Conservation (phyloP, 345 rosid species). For the Eucalyptus lansdowneana region DNA sequence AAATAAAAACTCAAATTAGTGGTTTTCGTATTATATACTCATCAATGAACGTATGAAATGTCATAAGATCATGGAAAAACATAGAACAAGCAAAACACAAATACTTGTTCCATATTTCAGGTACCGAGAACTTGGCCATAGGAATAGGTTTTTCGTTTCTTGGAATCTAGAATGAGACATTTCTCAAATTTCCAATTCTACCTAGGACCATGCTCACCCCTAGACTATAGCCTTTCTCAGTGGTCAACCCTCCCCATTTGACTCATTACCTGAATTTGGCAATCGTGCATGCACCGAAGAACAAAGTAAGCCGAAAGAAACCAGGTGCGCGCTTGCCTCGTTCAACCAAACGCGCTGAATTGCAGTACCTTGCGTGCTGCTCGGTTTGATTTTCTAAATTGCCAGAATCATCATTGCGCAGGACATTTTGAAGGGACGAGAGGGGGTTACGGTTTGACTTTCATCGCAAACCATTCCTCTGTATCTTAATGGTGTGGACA, state of each 20-base stretch:
- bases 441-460: background rate
- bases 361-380: background rate
- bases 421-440: background rate
- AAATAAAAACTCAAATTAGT: no score
- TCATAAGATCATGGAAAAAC: rapidly evolving
- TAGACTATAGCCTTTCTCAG: background rate
- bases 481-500: background rate
- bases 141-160: rapidly evolving
- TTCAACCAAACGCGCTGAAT: background rate
- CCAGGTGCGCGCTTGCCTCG: background rate
- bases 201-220: rapidly evolving
- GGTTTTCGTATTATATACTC: rapidly evolving
- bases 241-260: background rate
- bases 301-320: background rate
- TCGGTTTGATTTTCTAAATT: background rate
- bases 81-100: no score
- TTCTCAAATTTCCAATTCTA: no score
- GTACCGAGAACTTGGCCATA: rapidly evolving
- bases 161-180: no score
- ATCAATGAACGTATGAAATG: rapidly evolving
- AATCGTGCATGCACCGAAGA: background rate
- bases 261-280: background rate
- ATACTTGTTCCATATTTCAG: no score
- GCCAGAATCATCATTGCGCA: background rate
- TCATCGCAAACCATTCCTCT: background rate